These are phyloP conservation scores for Trichoderma lentiforme DNA, from an alignment of 2,329 filamentous ascomycete species.

Conservation along the genomic window DNA sequence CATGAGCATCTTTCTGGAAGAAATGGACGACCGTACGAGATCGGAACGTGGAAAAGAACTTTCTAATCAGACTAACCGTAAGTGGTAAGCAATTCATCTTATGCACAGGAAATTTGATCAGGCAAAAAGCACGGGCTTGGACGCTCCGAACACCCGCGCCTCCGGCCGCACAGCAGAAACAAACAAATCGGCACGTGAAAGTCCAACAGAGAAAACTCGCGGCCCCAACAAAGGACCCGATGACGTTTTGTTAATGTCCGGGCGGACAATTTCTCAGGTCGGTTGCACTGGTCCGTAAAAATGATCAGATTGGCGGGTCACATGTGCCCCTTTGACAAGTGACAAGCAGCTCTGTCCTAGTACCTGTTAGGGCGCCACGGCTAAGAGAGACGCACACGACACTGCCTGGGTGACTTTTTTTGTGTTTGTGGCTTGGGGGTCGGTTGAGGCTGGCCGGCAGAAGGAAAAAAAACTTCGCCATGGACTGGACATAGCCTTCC, in stretches of 20 bases:
- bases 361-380: slow-evolving; percentile 14
- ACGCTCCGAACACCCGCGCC: neutral
- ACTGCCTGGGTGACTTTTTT: slow-evolving; percentile 6
- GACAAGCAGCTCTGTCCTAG: neutral
- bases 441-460: neutral
- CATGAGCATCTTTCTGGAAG: neutral
- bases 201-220: slow-evolving; percentile 4
- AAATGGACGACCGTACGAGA: neutral
- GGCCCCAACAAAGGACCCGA: slow-evolving; percentile 13
- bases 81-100: neutral
- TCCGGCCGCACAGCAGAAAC: neutral
- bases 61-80: neutral
- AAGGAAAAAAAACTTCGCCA: slow-evolving; percentile 1
- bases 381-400: slow-evolving; percentile 13
- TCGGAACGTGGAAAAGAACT: neutral
- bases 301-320: slow-evolving; percentile 17
- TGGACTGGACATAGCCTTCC: neutral
- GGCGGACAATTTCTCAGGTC: neutral
- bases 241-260: neutral
- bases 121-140: neutral
- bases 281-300: neutral
- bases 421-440: neutral
- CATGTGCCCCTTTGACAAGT: slow-evolving; percentile 16
- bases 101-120: neutral
- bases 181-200: slow-evolving; percentile 11